Conservation (phyloP, 345 rosid species). For the Eucalyptus sp. region DNA sequence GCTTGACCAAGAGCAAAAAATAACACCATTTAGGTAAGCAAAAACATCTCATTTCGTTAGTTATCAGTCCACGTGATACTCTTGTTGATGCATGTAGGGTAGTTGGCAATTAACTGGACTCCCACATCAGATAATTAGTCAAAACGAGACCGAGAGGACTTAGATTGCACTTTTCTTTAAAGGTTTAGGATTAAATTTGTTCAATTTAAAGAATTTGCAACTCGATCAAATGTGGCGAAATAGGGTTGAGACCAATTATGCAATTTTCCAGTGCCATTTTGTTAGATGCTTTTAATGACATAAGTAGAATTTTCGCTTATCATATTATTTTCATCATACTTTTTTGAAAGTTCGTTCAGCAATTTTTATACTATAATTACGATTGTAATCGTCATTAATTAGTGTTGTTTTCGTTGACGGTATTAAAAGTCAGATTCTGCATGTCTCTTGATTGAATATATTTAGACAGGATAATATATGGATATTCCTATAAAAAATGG, state of each 20-base stretch:
- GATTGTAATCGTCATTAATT: not conserved
- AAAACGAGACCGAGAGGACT: not conserved
- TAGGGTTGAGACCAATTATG: accelerated
- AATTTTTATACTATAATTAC: not conserved
- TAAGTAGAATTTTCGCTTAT: not conserved
- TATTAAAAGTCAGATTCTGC: not conserved
- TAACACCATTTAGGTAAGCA: not conserved
- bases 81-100: not conserved
- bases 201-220: not conserved
- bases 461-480: not conserved
- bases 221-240: accelerated
- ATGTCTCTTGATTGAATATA: not conserved
- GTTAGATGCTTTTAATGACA: not conserved
- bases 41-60: not conserved
- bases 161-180: not conserved
- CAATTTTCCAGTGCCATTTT: not conserved
- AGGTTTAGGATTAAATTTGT: accelerated
- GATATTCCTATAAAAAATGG: not conserved
- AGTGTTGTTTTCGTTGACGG: not conserved
- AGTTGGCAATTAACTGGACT: not conserved
- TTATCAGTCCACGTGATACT: not conserved
- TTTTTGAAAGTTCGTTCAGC: not conserved
- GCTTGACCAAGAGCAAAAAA: not conserved
- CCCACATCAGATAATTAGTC: not conserved
- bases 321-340: not conserved